Conservation (phyloP, 495 filamentous ascomycete genomes). For the Hypoxylon trugodes region DNA sequence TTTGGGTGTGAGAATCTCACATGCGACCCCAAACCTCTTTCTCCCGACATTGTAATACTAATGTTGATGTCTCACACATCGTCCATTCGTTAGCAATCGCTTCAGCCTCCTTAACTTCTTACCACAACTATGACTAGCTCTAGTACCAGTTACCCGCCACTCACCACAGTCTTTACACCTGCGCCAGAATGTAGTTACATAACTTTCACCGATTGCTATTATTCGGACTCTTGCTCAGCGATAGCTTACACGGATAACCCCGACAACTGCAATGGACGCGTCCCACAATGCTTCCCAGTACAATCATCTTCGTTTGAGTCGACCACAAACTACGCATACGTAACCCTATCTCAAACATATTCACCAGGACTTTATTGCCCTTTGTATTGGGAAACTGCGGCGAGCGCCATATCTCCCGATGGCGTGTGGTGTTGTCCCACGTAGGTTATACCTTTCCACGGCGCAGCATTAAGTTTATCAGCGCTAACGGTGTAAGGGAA, state of each 20-base stretch:
- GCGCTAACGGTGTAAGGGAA: background rate
- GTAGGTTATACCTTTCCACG: background rate
- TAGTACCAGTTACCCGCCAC: background rate
- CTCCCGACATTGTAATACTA: background rate
- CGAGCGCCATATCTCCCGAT: background rate
- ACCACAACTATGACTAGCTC: background rate
- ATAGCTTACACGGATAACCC: background rate
- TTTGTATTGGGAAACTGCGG: background rate
- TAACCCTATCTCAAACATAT: background rate
- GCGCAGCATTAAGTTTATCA: background rate
- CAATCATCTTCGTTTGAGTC: background rate
- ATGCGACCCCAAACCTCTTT: background rate
- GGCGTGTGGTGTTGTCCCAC: slow-evolving; percentile 18
- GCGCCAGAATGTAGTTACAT: slow-evolving; percentile 1
- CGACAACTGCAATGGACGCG: background rate
- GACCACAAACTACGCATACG: background rate
- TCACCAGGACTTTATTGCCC: slow-evolving; percentile 12
- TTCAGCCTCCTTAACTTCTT: background rate
- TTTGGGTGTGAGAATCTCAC: too few relatives aligned
- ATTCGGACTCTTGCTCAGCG: background rate
- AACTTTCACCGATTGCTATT: background rate
- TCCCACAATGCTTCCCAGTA: background rate
- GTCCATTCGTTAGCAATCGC: background rate
- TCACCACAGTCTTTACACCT: slow-evolving; percentile 14
- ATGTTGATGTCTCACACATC: background rate